phyloP scores from a whole-genome alignment of 2,329 filamentous ascomycete genomes.

The Akanthomyces uredinophilus region DNA sequence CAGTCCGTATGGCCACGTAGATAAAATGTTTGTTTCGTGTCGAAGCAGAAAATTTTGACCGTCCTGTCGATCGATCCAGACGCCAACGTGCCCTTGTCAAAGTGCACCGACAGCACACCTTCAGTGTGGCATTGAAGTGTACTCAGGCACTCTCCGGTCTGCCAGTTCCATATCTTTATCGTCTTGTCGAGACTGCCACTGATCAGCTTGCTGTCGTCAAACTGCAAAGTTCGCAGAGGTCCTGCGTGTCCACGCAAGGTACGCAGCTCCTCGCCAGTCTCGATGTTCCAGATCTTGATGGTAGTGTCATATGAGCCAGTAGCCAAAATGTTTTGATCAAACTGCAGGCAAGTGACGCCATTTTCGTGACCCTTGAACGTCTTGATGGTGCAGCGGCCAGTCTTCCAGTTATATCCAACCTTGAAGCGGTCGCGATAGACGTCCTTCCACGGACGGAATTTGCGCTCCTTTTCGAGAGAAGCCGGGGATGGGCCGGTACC shows the following conservation, averaged over 20 bases:
- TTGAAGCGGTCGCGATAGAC: conserved; percentile 95
- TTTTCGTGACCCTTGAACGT: conserved; percentile 83
- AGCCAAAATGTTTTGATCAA: conserved; percentile 85
- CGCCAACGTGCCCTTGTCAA: conserved; percentile 76
- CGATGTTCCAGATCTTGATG: conserved; percentile 93
- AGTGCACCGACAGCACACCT: conserved; percentile 83
- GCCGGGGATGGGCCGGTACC: conserved; percentile 24
- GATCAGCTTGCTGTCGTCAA: conserved; percentile 86
- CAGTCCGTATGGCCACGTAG: conserved; percentile 85
- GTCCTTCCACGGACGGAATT: conserved; percentile 80
- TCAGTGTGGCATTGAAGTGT: conserved; percentile 74
- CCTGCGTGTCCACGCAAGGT: conserved; percentile 77
- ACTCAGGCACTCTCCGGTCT: conserved; percentile 78
- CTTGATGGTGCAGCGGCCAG: conserved; percentile 79
- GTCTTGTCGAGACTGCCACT: conserved; percentile 84
- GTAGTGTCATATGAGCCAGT: conserved; percentile 94
- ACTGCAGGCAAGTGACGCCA: conserved; percentile 51
- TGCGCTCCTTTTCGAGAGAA: conserved; percentile 39
- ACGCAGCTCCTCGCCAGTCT: conserved; percentile 80
- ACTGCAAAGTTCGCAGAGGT: conserved; percentile 84
- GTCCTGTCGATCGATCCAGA: conserved; percentile 87
- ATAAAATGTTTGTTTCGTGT: conserved; percentile 72
- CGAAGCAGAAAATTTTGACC: conserved; percentile 89
- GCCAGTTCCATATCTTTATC: conserved; percentile 95
- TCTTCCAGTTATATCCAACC: conserved; percentile 96